A percentile compares a stretch with the other conserved stretches of the same genome.
These are phyloP conservation scores for Eucalyptus cloeziana DNA, from an alignment of 345 rosid species.

Conservation along the genomic window DNA sequence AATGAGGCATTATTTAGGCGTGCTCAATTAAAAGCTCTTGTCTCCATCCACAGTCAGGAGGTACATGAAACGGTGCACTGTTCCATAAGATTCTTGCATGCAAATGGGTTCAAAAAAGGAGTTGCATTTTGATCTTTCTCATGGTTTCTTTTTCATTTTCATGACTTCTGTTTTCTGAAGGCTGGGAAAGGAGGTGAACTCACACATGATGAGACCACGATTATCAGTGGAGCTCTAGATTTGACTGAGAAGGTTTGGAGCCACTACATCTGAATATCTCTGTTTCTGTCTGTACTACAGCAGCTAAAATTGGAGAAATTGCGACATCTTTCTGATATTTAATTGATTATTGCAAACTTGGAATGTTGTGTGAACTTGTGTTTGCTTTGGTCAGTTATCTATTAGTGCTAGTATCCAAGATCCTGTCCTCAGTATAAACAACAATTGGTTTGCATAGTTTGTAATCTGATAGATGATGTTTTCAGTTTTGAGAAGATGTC, in stretches of 20 bases:
- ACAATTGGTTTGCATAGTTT: not conserved
- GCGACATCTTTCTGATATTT: not conserved
- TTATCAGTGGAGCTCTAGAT: slow-evolving; percentile 95
- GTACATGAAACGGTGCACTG: not conserved
- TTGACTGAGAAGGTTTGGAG: slow-evolving; percentile 64
- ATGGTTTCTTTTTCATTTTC: not conserved
- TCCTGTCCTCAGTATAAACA: not conserved
- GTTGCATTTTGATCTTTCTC: not conserved
- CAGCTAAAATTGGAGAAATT: not conserved
- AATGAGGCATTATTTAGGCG: slow-evolving; percentile 84
- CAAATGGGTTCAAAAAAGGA: not conserved
- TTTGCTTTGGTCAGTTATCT: not conserved
- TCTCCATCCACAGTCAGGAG: slow-evolving; percentile 39
- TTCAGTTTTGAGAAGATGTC: not conserved
- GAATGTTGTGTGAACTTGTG: not conserved
- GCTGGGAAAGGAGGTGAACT: slow-evolving; percentile 99
- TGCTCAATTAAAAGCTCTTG: slow-evolving; percentile 94
- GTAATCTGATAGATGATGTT: not conserved
- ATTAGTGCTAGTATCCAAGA: not conserved
- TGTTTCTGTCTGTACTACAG: not conserved
- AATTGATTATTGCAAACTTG: not conserved
- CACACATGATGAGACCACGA: slow-evolving; percentile 92
- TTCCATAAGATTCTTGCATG: not conserved
- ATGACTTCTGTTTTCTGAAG: slow-evolving; percentile 27
- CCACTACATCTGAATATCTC: not conserved